Conservation (phyloP, 1,139 yeast genomes). For the Magnusiomyces suaveolens region DNA sequence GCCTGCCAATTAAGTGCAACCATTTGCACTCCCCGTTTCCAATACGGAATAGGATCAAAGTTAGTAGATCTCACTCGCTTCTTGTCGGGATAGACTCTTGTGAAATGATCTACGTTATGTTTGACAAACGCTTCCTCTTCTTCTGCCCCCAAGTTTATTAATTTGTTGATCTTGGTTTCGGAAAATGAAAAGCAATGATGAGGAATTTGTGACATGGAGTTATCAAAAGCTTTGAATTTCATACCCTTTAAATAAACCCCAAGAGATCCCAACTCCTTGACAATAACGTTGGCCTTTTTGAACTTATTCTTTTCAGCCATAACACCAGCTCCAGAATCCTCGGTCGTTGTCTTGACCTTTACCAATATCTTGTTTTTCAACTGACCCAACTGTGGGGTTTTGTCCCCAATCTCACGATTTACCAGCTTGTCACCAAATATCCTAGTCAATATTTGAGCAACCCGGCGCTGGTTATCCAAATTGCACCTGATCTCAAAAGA, state of each 20-base stretch:
- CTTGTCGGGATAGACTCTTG: conserved; percentile 83
- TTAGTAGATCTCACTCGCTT: conserved; percentile 69
- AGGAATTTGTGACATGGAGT: conserved; percentile 72
- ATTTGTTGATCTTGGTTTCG: conserved; percentile 55
- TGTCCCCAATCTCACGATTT: conserved; percentile 33
- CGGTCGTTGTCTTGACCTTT: conserved; percentile 9
- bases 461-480: conserved; percentile 49
- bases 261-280: conserved; percentile 43
- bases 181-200: conserved; percentile 83
- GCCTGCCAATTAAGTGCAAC: conserved; percentile 98
- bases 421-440: conserved; percentile 54
- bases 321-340: background rate
- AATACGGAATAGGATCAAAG: conserved; percentile 65
- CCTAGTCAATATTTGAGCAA: conserved; percentile 44
- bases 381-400: background rate
- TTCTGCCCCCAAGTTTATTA: conserved; percentile 44
- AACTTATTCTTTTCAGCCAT: conserved; percentile 4
- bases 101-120: conserved; percentile 65
- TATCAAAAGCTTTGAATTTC: conserved; percentile 70
- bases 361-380: background rate
- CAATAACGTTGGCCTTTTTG: background rate
- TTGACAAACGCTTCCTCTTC: conserved; percentile 47
- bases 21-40: conserved; percentile 86
- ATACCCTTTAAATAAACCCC: conserved; percentile 64
- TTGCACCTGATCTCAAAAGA: conserved; percentile 82